These are phyloP conservation scores for Gaeumannomyces tritici DNA, from an alignment of 2,329 filamentous ascomycete genomes.

Conservation along the genomic window DNA sequence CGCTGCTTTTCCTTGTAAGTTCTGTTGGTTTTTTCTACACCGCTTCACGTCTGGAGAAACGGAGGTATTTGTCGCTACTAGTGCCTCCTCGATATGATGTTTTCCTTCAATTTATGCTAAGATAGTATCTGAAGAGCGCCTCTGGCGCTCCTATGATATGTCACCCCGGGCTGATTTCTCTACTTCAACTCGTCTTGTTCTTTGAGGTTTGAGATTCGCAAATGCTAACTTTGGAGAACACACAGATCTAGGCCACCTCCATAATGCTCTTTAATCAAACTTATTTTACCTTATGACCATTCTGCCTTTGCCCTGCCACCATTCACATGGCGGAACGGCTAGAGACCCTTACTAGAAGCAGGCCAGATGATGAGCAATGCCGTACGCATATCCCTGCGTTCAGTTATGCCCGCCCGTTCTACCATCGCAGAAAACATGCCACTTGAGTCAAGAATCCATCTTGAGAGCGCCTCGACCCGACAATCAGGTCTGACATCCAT, in stretches of 20 bases:
- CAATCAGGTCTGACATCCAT: no score
- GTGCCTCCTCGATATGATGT: not conserved
- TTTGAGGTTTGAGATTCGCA: not conserved
- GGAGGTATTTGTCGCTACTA: not conserved
- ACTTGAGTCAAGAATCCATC: no score
- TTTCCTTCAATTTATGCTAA: conserved; percentile 1
- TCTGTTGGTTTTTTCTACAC: not conserved
- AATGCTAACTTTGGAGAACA: not conserved
- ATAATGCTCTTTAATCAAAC: not conserved
- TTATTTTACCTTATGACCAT: not conserved
- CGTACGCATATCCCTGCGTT: not conserved
- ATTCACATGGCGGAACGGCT: not conserved
- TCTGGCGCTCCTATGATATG: not conserved
- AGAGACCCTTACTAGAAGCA: not conserved
- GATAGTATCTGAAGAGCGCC: conserved; percentile 3
- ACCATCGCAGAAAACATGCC: not conserved
- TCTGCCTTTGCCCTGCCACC: not conserved
- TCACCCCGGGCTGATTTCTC: not conserved
- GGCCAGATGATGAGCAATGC: not conserved
- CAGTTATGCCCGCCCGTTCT: not conserved
- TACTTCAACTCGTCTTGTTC: not conserved
- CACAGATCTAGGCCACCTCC: not conserved
- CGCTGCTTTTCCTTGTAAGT: not conserved
- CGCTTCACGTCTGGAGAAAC: not conserved
- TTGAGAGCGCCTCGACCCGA: no score